Evolutionary conservation across 164 flowering plant genomes (phyloP).

Genomic region (Nymphaea colorata): DNA sequence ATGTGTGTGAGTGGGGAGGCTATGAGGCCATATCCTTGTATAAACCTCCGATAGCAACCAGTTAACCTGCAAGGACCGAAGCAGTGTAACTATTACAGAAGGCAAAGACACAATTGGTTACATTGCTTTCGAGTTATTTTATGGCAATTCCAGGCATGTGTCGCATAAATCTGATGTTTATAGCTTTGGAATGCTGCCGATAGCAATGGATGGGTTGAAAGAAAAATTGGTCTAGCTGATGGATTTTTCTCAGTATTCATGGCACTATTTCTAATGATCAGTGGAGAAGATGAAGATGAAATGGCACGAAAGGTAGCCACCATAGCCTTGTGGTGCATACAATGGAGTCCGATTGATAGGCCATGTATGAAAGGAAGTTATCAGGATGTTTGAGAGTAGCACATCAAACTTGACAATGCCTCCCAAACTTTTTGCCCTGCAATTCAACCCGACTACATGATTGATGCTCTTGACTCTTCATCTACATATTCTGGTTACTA

Average conservation of each 20-base stretch:
- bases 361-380: constrained; percentile 8
- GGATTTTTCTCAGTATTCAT: constrained; percentile 2
- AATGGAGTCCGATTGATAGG: constrained; percentile 8
- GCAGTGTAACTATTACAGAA: not conserved
- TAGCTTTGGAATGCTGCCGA: constrained; percentile 4
- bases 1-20: no score
- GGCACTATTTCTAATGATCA: not conserved
- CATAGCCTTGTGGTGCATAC: constrained; percentile 11
- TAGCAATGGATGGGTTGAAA: not conserved
- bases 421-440: no score
- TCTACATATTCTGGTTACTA: no score
- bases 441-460: no score
- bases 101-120: constrained; percentile 2
- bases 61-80: not conserved
- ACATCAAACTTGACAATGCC: no score
- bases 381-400: constrained; percentile 10
- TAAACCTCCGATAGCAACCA: no score
- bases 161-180: constrained; percentile 10
- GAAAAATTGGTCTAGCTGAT: not conserved
- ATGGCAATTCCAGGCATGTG: not conserved
- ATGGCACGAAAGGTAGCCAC: constrained; percentile 7
- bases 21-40: no score
- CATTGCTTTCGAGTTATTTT: constrained; percentile 1
- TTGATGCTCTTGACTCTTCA: no score
- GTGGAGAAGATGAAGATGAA: constrained; percentile 3